Percentiles rank a stretch among this genome's conserved stretches.
These are phyloP conservation scores for Rubia yunnanensis DNA, from an alignment of 257 asterid genomes.

Conservation along the genomic window DNA sequence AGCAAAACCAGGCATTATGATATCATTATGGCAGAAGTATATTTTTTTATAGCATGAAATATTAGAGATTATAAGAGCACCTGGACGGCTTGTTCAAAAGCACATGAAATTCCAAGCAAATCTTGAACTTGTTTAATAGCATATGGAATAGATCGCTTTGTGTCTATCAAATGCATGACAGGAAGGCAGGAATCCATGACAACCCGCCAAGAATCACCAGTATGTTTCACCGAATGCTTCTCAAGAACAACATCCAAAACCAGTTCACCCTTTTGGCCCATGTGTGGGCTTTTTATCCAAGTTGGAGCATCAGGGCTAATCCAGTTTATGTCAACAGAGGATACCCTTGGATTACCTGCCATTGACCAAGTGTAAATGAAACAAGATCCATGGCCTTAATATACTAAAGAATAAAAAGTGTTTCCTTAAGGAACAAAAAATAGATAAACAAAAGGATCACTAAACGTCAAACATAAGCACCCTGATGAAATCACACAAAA, in stretches of 20 bases:
- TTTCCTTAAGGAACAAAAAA: background rate
- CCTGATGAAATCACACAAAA: background rate
- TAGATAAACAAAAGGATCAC: background rate
- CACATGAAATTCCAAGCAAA: conserved; percentile 92
- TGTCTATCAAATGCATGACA: conserved; percentile 67
- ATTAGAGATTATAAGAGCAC: conserved; percentile 24
- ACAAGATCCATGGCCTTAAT: background rate
- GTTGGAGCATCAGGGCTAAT: conserved; percentile 61
- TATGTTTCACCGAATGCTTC: conserved; percentile 61
- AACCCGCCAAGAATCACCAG: conserved; percentile 94
- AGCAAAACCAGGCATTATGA: background rate
- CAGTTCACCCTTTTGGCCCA: conserved; percentile 65
- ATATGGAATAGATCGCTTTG: conserved; percentile 66
- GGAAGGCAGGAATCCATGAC: conserved; percentile 89
- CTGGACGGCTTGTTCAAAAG: conserved; percentile 99
- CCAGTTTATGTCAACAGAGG: conserved; percentile 63
- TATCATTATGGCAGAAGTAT: background rate
- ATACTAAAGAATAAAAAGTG: too few species aligned
- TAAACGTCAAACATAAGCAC: background rate
- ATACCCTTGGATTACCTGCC: conserved; percentile 86
- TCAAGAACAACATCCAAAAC: conserved; percentile 74
- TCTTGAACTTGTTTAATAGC: conserved; percentile 90
- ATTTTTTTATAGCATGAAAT: background rate
- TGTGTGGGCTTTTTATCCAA: conserved; percentile 63
- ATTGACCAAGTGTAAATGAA: conserved; percentile 8